Conservation (phyloP, 768 basidiomycete genomes). For the Chalciporus sphaerocephalus region DNA sequence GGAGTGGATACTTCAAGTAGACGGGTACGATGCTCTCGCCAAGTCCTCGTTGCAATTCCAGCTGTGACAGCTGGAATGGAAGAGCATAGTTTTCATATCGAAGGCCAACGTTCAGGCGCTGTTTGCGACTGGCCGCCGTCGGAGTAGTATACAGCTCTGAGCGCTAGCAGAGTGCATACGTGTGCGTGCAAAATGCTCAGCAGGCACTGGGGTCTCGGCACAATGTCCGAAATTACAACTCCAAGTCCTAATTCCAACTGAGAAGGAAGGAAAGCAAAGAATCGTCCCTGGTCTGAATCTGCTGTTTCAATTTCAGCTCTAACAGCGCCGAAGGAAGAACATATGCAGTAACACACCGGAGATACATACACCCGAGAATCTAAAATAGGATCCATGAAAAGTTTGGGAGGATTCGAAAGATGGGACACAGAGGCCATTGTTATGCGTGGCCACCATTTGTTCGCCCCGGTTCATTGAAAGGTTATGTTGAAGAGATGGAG, state of each 20-base stretch:
- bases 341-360: not conserved
- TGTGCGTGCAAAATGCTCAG: not conserved
- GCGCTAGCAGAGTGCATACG: not conserved
- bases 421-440: too few relatives aligned
- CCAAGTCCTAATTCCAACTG: not conserved
- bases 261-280: not conserved
- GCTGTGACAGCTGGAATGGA: too few relatives aligned
- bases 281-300: not conserved
- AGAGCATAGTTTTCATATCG: not conserved
- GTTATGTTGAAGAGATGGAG: too few relatives aligned
- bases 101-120: not conserved
- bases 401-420: not conserved
- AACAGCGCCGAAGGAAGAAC: slow-evolving; percentile 1
- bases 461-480: too few relatives aligned
- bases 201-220: not conserved
- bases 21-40: too few relatives aligned
- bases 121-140: not conserved
- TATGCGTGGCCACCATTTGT: too few relatives aligned
- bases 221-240: not conserved
- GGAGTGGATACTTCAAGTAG: too few relatives aligned
- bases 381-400: not conserved
- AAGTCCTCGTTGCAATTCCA: too few relatives aligned
- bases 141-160: not conserved
- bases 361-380: not conserved
- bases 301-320: slow-evolving; percentile 1